A percentile compares a stretch with the other conserved stretches of the same genome.
phyloP scores from a whole-genome alignment of 805 yeast species.

The Osmozyma mogii region DNA sequence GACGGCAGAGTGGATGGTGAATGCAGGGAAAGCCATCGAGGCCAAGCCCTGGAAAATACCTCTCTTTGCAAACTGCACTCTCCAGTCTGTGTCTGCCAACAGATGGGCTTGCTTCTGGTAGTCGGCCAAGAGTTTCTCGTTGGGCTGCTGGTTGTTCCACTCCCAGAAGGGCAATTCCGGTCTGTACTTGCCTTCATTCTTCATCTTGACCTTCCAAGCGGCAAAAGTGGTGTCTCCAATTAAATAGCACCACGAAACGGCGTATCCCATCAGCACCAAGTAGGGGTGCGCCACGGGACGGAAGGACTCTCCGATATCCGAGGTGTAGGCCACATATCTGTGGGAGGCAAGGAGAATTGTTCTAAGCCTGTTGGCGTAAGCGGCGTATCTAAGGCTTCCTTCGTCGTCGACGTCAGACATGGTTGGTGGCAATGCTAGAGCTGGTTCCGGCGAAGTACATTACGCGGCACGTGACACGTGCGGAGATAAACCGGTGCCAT shows the following conservation, averaged over 20 bases:
- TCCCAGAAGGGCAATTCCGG: constrained; percentile 68
- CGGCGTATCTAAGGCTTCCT: constrained; percentile 59
- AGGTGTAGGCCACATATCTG: constrained; percentile 78
- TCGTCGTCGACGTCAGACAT: too few species aligned
- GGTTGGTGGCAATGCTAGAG: too few species aligned
- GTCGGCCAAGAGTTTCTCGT: constrained; percentile 29
- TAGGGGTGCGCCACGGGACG: constrained; percentile 71
- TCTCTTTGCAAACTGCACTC: constrained; percentile 53
- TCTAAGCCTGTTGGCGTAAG: constrained; percentile 68
- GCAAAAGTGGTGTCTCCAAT: constrained; percentile 69
- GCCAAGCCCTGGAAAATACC: constrained; percentile 79
- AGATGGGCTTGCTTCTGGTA: constrained; percentile 16
- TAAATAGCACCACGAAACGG: constrained; percentile 67
- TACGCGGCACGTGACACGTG: too few species aligned
- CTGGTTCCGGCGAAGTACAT: too few species aligned
- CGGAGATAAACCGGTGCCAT: too few species aligned
- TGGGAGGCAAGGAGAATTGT: constrained; percentile 68
- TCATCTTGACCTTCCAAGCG: constrained; percentile 63
- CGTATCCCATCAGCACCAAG: constrained; percentile 61
- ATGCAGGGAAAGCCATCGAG: constrained; percentile 81
- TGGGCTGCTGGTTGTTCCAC: constrained; percentile 33
- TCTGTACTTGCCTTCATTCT: constrained; percentile 54
- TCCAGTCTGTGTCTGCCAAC: constrained; percentile 55
- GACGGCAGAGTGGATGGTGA: constrained; percentile 73
- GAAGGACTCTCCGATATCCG: constrained; percentile 82